phyloP scores from a whole-genome alignment of 2,329 filamentous ascomycete genomes.

The Scorias spongiosa region DNA sequence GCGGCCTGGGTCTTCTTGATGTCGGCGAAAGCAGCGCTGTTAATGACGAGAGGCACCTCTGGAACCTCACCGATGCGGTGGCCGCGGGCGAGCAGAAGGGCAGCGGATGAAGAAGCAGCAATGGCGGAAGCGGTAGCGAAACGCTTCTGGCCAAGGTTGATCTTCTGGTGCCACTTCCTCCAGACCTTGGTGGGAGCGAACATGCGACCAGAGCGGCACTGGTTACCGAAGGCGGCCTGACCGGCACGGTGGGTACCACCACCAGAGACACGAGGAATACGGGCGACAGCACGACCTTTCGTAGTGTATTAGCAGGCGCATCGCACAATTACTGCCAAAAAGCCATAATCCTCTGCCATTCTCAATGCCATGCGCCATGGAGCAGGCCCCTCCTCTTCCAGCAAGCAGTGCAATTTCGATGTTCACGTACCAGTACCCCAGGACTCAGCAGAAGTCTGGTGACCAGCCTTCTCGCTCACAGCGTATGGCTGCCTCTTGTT shows the following conservation, averaged over 20 bases:
- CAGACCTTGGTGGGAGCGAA: constrained; percentile 99
- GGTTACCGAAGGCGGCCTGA: constrained; percentile 99
- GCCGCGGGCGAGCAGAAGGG: constrained; percentile 90
- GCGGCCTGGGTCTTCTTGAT: constrained; percentile 81
- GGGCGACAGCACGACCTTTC: constrained; percentile 90
- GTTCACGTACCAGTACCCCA: constrained; percentile 77
- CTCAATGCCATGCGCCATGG: neutral
- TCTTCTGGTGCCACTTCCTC: constrained; percentile 99
- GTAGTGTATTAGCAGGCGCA: neutral
- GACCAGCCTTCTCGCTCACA: constrained; percentile 99
- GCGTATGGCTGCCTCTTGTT: constrained; percentile 99
- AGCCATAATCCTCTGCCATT: neutral
- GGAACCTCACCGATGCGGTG: constrained; percentile 86
- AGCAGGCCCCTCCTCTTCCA: too few species aligned
- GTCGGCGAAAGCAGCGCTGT: constrained; percentile 74
- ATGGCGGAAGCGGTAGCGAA: constrained; percentile 96
- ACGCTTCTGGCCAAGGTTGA: constrained; percentile 98
- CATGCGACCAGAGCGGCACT: constrained; percentile 99
- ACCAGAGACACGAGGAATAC: constrained; percentile 99
- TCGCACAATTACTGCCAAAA: neutral
- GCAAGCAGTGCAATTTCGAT: too few species aligned
- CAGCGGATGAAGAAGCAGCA: constrained; percentile 86
- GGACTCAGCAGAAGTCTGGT: constrained; percentile 99
- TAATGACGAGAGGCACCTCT: constrained; percentile 93
- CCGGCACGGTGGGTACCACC: constrained; percentile 99